A percentile compares a stretch with the other conserved stretches of the same genome.
phyloP scores from a whole-genome alignment of 208 protist genomes.

The Leptomonas pyrrhocoris region DNA sequence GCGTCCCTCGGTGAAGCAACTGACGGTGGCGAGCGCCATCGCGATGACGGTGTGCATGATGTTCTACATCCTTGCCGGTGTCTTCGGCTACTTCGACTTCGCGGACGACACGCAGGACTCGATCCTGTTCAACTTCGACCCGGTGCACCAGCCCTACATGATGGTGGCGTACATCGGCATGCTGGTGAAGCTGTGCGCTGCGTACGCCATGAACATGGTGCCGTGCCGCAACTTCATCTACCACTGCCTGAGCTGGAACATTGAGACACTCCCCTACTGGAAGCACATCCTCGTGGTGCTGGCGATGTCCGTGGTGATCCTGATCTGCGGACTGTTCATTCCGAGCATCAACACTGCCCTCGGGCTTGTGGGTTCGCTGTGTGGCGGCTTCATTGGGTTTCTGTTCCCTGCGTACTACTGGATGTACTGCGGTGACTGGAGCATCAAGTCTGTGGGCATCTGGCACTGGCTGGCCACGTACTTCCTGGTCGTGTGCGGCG shows the following conservation, averaged over 20 bases:
- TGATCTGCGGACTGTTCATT: constrained; percentile 65
- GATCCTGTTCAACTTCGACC: constrained; percentile 64
- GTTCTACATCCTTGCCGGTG: constrained; percentile 31
- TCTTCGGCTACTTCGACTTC: constrained; percentile 88
- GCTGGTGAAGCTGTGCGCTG: constrained; percentile 68
- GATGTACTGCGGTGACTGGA: constrained; percentile 70
- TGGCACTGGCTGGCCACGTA: constrained; percentile 48
- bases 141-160: constrained; percentile 57
- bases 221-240: constrained; percentile 65
- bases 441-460: constrained; percentile 43
- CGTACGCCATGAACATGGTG: constrained; percentile 70
- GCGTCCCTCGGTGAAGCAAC: constrained; percentile 34
- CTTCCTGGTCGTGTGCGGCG: constrained; percentile 50
- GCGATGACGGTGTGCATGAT: constrained; percentile 58
- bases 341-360: constrained; percentile 74
- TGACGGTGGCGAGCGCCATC: constrained; percentile 49
- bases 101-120: constrained; percentile 42
- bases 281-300: constrained; percentile 51
- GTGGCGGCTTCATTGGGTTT: constrained; percentile 68
- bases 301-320: constrained; percentile 30
- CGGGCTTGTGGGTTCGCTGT: constrained; percentile 59
- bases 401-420: constrained; percentile 71
- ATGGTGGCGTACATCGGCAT: constrained; percentile 75
- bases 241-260: constrained; percentile 53
- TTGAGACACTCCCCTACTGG: constrained; percentile 73